Conservation (phyloP, 148 eudicot genomes). For the Rhododendron simsii region DNA sequence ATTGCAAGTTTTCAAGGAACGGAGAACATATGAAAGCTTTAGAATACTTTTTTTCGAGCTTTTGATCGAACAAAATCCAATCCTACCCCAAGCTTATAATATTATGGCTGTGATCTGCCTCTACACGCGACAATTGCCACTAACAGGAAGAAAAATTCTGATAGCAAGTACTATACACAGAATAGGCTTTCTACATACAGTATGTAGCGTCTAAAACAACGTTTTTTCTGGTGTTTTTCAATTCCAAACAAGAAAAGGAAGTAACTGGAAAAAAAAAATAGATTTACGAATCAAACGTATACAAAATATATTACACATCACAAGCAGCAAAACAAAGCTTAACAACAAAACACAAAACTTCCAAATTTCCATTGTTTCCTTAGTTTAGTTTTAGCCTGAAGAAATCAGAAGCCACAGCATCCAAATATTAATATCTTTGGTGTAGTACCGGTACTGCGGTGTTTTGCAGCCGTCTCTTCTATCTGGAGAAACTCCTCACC, state of each 20-base stretch:
- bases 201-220: background rate
- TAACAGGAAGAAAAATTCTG: background rate
- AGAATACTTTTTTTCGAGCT: background rate
- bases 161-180: background rate
- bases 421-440: slow-evolving; percentile 33
- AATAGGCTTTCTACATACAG: background rate
- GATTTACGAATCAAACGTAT: background rate
- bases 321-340: background rate
- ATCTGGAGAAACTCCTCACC: slow-evolving; percentile 51
- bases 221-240: background rate
- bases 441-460: slow-evolving; percentile 35
- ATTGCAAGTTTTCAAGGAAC: background rate
- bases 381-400: background rate
- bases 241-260: background rate
- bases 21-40: too few relatives aligned
- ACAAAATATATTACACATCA: background rate
- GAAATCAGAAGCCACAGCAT: slow-evolving; percentile 32
- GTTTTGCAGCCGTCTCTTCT: slow-evolving; percentile 52
- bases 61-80: background rate
- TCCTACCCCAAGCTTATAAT: background rate
- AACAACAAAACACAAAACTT: background rate
- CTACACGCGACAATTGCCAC: background rate
- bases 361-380: background rate
- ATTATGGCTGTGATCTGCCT: background rate
- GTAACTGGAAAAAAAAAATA: background rate